phyloP scores from a whole-genome alignment of 371 early-diverging fungal species.

The Apophysomyces variabilis region DNA sequence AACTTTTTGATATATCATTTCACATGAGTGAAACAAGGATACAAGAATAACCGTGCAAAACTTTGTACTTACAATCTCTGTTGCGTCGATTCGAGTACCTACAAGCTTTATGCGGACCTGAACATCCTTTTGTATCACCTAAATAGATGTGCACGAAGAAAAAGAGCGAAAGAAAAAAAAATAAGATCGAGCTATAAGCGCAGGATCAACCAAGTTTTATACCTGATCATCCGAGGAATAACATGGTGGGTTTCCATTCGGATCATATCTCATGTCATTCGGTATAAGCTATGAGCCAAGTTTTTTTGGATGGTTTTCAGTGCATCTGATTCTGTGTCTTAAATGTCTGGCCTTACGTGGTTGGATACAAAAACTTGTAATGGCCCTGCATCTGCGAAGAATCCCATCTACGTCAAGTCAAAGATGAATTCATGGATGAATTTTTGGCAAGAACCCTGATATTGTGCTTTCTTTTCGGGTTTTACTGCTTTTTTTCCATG shows the following conservation, averaged over 20 bases:
- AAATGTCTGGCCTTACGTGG: constrained; percentile 64
- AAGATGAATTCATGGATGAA: background rate
- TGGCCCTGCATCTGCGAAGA: constrained; percentile 98
- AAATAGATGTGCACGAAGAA: constrained; percentile 3
- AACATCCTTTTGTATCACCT: constrained; percentile 88
- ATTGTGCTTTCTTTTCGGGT: background rate
- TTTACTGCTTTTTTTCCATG: background rate
- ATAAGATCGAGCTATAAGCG: background rate
- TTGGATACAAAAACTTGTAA: constrained; percentile 95
- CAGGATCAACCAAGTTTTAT: background rate
- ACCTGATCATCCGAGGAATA: constrained; percentile 87
- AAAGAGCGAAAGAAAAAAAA: background rate
- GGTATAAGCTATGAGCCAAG: constrained; percentile 77
- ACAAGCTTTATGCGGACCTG: constrained; percentile 93
- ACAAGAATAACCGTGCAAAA: constrained; percentile 9
- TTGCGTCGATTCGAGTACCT: constrained; percentile 93
- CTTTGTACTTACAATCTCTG: constrained; percentile 80
- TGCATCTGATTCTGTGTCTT: background rate
- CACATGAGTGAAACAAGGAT: constrained; percentile 10
- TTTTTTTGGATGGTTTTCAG: background rate
- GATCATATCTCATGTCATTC: constrained; percentile 86
- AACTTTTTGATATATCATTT: constrained; percentile 46
- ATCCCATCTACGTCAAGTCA: constrained; percentile 78
- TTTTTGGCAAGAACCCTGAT: background rate
- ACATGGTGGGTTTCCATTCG: constrained; percentile 85